Percentiles rank a stretch among this genome's conserved stretches.
Conservation (phyloP, 495 filamentous ascomycete species). For the Lophiostoma macrostomum region DNA sequence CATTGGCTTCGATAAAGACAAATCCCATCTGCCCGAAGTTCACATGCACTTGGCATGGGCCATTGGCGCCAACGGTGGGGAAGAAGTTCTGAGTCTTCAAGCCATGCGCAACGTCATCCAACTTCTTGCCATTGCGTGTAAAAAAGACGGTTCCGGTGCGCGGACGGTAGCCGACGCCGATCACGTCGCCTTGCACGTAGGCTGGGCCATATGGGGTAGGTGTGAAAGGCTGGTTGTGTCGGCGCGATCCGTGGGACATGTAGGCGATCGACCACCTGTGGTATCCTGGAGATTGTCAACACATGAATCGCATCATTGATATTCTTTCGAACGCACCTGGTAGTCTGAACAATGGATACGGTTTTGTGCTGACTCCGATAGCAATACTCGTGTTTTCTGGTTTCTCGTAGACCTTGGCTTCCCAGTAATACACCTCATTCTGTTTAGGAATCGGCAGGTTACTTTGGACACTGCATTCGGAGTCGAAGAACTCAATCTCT, state of each 20-base stretch:
- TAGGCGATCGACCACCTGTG: constrained; percentile 92
- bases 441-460: constrained; percentile 97
- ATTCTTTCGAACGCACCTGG: constrained; percentile 59
- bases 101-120: constrained; percentile 92
- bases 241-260: constrained; percentile 77
- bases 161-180: constrained; percentile 93
- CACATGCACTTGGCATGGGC: constrained; percentile 86
- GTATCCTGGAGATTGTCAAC: constrained; percentile 50
- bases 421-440: constrained; percentile 99
- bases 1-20: constrained; percentile 98
- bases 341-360: constrained; percentile 89
- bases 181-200: constrained; percentile 88
- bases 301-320: no score
- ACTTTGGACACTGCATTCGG: constrained; percentile 94
- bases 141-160: constrained; percentile 95
- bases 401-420: constrained; percentile 97
- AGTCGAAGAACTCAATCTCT: constrained; percentile 98
- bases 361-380: constrained; percentile 92
- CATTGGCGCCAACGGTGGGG: constrained; percentile 90
- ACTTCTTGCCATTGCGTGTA: constrained; percentile 93
- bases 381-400: constrained; percentile 80
- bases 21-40: constrained; percentile 98
- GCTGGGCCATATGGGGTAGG: constrained; percentile 75
- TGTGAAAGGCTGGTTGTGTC: constrained; percentile 87
- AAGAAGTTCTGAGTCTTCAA: constrained; percentile 95